phyloP scores from a whole-genome alignment of 176 grass and related monocot species.

The Dendrocalamus sinicus region DNA sequence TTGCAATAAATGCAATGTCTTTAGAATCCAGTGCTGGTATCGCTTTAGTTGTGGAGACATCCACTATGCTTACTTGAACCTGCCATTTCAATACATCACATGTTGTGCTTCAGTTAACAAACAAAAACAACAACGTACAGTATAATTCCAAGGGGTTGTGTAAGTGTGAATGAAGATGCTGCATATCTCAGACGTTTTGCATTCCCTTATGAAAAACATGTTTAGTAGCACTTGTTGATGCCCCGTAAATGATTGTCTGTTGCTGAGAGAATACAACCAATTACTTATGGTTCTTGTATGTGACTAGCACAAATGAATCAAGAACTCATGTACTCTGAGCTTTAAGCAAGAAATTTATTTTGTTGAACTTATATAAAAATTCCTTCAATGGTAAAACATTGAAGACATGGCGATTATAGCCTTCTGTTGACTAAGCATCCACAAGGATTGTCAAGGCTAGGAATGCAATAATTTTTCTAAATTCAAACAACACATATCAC shows the following conservation, averaged over 20 bases:
- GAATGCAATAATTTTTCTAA: background rate
- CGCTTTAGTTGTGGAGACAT: conserved; percentile 75
- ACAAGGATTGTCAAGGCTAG: background rate
- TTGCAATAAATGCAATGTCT: conserved; percentile 57
- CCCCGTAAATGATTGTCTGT: background rate
- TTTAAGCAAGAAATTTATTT: background rate
- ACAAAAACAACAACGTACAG: background rate
- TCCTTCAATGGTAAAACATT: background rate
- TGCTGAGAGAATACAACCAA: background rate
- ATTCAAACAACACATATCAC: background rate
- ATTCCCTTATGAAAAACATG: background rate
- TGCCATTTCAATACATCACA: conserved; percentile 51
- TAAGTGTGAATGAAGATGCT: conserved; percentile 2
- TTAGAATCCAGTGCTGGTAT: conserved; percentile 41
- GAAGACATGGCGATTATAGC: no score
- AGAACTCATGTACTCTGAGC: background rate
- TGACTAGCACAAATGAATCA: background rate
- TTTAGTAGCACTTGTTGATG: background rate
- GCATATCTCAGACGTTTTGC: background rate
- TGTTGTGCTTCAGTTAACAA: conserved; percentile 4
- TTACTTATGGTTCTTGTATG: background rate
- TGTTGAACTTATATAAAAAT: background rate
- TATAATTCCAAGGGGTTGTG: background rate
- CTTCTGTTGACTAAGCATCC: background rate
- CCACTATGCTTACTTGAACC: conserved; percentile 80